These are phyloP conservation scores for Kazachstania martiniae DNA, from an alignment of 805 yeast genomes.

Conservation along the genomic window DNA sequence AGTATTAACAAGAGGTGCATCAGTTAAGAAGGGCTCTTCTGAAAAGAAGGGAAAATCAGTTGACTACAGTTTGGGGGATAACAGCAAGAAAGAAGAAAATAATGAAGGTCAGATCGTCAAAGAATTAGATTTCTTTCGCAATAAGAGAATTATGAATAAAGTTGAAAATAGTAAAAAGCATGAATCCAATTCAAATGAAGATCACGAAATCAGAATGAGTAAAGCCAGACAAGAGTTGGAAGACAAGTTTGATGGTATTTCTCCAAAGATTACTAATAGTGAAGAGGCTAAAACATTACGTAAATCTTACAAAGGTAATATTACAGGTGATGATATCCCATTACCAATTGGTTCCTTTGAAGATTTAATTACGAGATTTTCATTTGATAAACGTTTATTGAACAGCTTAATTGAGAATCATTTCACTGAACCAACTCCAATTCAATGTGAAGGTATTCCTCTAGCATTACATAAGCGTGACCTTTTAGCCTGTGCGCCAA, in stretches of 20 bases:
- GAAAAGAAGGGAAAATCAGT: conserved; percentile 16
- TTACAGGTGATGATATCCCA: conserved; percentile 81
- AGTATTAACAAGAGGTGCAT: conserved; percentile 78
- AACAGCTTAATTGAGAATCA: conserved; percentile 56
- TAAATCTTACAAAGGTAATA: conserved; percentile 50
- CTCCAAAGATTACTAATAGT: conserved; percentile 36
- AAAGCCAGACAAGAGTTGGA: conserved; percentile 20
- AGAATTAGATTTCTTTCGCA: conserved; percentile 78
- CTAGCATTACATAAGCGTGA: conserved; percentile 59
- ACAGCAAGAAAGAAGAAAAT: conserved; percentile 29
- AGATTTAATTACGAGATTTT: conserved; percentile 61
- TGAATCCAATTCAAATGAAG: conserved; percentile 11
- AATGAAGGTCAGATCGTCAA: conserved; percentile 44
- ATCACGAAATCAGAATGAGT: conserved; percentile 19
- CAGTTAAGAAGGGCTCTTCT: conserved; percentile 43
- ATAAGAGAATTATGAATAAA: conserved; percentile 32
- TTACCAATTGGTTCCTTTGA: conserved; percentile 83
- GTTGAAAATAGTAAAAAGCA: conserved; percentile 9
- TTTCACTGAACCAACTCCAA: conserved; percentile 82
- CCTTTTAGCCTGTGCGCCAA: conserved; percentile 89
- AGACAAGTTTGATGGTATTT: conserved; percentile 25
- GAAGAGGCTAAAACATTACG: conserved; percentile 56
- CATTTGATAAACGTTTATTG: conserved; percentile 42
- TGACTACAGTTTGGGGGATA: conserved; percentile 14
- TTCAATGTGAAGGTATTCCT: conserved; percentile 88